Evolutionary conservation across 2,329 filamentous ascomycete genomes (phyloP).

Genomic region (Phialophora expanda): DNA sequence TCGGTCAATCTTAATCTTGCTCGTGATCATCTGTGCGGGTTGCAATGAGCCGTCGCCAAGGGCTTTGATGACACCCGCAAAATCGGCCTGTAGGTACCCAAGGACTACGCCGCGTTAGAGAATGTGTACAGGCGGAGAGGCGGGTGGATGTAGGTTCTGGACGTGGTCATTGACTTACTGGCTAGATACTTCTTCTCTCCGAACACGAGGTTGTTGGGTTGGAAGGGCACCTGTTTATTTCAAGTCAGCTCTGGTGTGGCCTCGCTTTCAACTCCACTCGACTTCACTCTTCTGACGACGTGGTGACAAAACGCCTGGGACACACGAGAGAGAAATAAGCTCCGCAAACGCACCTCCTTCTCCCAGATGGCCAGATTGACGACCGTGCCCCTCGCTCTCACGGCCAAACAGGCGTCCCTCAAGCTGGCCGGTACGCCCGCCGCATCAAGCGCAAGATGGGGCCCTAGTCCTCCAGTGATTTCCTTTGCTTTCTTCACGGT

Average conservation of each 20-base stretch:
- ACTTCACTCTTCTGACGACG: neutral
- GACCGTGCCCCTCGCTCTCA: slow-evolving; percentile 61
- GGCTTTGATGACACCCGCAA: slow-evolving; percentile 63
- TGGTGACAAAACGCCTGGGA: neutral
- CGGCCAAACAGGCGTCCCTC: slow-evolving; percentile 54
- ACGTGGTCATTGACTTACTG: slow-evolving; percentile 39
- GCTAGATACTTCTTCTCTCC: slow-evolving; percentile 60
- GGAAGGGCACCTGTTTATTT: slow-evolving; percentile 50
- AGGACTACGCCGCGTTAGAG: slow-evolving; percentile 41
- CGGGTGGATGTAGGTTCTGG: neutral
- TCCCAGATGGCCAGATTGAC: slow-evolving; percentile 72
- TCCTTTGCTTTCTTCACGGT: slow-evolving; percentile 54
- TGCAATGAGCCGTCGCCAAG: slow-evolving; percentile 54
- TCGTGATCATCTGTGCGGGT: slow-evolving; percentile 65
- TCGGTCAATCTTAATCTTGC: slow-evolving; percentile 61
- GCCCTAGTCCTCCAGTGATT: slow-evolving; percentile 56
- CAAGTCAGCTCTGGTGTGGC: neutral
- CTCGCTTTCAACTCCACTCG: neutral
- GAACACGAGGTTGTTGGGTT: slow-evolving; percentile 60
- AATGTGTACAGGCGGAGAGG: too few species aligned
- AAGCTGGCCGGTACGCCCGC: slow-evolving; percentile 63
- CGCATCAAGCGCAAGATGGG: slow-evolving; percentile 66
- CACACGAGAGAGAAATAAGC: neutral
- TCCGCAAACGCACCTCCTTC: slow-evolving; percentile 45
- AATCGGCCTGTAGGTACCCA: slow-evolving; percentile 60